Evolutionary conservation across 306 rosid species (phyloP).

Genomic region (Ormosia emarginata): DNA sequence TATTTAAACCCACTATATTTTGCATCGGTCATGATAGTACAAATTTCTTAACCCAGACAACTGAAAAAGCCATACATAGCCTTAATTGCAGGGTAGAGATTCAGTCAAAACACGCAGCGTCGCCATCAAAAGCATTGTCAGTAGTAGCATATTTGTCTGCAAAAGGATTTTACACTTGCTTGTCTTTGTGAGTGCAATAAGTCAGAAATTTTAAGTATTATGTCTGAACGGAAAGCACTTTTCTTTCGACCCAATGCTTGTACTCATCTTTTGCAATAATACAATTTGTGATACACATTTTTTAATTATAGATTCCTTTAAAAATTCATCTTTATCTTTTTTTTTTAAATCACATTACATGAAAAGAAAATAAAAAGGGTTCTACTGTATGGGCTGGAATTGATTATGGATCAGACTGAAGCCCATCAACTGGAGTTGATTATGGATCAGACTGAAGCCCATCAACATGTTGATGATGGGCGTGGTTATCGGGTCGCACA

Average conservation of each 20-base stretch:
- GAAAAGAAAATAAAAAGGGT: not conserved
- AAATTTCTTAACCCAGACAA: not conserved
- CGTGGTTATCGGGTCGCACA: not conserved
- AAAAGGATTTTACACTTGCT: constrained; percentile 32
- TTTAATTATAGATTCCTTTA: not conserved
- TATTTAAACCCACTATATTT: not conserved
- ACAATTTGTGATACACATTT: not conserved
- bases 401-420: not conserved
- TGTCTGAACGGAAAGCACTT: not conserved
- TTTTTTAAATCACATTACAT: not conserved
- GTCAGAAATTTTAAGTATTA: constrained; percentile 30
- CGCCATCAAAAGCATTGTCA: constrained; percentile 20
- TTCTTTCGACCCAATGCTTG: constrained; percentile 6
- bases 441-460: not conserved
- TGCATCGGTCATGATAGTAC: not conserved
- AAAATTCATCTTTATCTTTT: not conserved
- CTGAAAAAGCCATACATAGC: not conserved
- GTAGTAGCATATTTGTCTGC: constrained; percentile 21
- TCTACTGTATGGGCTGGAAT: not conserved
- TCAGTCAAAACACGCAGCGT: constrained; percentile 25
- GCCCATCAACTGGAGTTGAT: not conserved
- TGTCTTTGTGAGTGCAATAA: constrained; percentile 35
- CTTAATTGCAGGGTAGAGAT: not conserved
- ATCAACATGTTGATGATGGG: not conserved
- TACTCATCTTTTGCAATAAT: not conserved